Percentiles rank a stretch among this genome's conserved stretches.
phyloP scores from a whole-genome alignment of 805 yeast species.

The Kockiozyma suomiensis region DNA sequence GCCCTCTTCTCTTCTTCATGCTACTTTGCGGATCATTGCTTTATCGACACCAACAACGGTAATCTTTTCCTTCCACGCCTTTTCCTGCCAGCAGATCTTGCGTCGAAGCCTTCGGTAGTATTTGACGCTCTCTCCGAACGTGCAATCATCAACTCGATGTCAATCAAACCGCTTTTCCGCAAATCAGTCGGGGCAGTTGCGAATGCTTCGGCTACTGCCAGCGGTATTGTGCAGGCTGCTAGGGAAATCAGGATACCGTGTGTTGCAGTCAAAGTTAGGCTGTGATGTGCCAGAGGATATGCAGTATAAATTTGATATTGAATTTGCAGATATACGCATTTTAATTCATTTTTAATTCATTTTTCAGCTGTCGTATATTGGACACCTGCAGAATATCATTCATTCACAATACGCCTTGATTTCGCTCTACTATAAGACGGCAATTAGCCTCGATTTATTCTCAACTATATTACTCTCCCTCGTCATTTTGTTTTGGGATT shows the following conservation, averaged over 20 bases:
- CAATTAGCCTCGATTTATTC: too few species aligned
- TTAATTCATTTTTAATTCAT: too few species aligned
- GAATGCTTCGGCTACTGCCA: slow-evolving; percentile 3
- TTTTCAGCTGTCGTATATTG: too few species aligned
- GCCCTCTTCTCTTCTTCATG: slow-evolving; percentile 28
- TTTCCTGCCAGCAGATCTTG: slow-evolving; percentile 28
- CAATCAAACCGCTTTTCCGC: neutral
- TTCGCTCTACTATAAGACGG: too few species aligned
- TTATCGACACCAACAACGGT: slow-evolving; percentile 30
- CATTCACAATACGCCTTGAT: too few species aligned
- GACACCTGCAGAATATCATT: too few species aligned
- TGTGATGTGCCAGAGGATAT: too few species aligned
- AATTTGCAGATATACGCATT: too few species aligned
- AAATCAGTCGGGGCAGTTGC: slow-evolving; percentile 1
- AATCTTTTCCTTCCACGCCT: slow-evolving; percentile 29
- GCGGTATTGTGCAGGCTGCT: neutral
- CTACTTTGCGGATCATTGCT: slow-evolving; percentile 30
- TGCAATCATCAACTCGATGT: slow-evolving; percentile 16
- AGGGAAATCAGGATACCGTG: slow-evolving; percentile 26
- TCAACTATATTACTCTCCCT: too few species aligned
- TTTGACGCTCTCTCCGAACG: slow-evolving; percentile 26
- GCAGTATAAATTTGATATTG: too few species aligned
- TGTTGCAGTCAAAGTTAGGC: slow-evolving; percentile 23
- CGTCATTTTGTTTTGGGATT: too few species aligned
- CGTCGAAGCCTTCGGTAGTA: slow-evolving; percentile 21